A percentile compares a stretch with the other conserved stretches of the same genome.
phyloP scores from a whole-genome alignment of 1,284 basidiomycete species.

The Retiboletus fuscus region DNA sequence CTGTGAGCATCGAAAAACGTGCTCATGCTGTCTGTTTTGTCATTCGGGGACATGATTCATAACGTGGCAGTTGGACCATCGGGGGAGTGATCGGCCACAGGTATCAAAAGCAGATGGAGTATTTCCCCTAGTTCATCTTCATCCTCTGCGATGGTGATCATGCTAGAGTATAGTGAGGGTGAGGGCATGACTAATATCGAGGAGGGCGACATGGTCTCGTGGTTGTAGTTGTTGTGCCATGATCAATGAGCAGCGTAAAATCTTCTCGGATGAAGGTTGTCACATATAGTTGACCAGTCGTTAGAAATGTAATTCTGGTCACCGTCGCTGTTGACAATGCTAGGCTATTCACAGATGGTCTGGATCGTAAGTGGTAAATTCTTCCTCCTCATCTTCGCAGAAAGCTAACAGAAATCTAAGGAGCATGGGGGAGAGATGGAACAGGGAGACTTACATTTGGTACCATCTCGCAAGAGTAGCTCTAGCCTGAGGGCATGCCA shows the following conservation, averaged over 20 bases:
- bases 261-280: slow-evolving; percentile 44
- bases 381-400: slow-evolving; percentile 38
- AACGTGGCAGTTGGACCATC: slow-evolving; percentile 67
- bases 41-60: slow-evolving; percentile 58
- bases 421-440: not conserved
- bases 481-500: slow-evolving; percentile 65
- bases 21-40: slow-evolving; percentile 51
- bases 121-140: slow-evolving; percentile 45
- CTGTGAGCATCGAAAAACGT: slow-evolving; percentile 58
- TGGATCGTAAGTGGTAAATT: slow-evolving; percentile 29
- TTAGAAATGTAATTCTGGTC: slow-evolving; percentile 47
- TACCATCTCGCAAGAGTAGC: slow-evolving; percentile 64
- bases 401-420: slow-evolving; percentile 26
- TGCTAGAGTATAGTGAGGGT: slow-evolving; percentile 56
- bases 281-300: slow-evolving; percentile 43
- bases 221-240: slow-evolving; percentile 53
- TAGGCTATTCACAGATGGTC: slow-evolving; percentile 39
- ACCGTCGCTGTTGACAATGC: slow-evolving; percentile 42
- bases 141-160: slow-evolving; percentile 55
- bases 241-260: slow-evolving; percentile 67
- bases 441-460: slow-evolving; percentile 49
- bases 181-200: slow-evolving; percentile 58
- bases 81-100: slow-evolving; percentile 59
- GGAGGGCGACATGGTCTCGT: slow-evolving; percentile 55
- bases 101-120: slow-evolving; percentile 53